Conservation (phyloP, 2,329 filamentous ascomycete genomes). For the Leptographium wingfieldii region DNA sequence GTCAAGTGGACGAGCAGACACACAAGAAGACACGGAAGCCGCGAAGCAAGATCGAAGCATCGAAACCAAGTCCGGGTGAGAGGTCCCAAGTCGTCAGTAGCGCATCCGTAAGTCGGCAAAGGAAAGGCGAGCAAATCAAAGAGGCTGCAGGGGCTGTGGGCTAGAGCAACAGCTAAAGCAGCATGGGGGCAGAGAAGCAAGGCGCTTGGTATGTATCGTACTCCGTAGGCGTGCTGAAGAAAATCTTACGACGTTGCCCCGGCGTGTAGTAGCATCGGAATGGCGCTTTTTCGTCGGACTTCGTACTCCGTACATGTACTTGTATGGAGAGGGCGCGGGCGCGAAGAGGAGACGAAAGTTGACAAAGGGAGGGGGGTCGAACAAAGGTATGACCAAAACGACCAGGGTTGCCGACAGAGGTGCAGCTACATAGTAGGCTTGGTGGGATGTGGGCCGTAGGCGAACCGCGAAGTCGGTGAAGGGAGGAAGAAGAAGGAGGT, state of each 20-base stretch:
- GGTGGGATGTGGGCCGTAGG: background rate
- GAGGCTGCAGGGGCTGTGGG: background rate
- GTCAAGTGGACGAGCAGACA: slow-evolving; percentile 10
- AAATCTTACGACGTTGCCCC: background rate
- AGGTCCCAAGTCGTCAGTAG: background rate
- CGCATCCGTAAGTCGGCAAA: background rate
- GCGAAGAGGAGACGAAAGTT: background rate
- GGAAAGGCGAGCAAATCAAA: background rate
- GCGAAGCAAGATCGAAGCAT: slow-evolving; percentile 16
- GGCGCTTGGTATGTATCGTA: background rate
- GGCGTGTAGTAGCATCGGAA: background rate
- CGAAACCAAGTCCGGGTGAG: background rate
- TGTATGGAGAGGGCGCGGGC: background rate
- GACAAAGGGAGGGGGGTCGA: background rate
- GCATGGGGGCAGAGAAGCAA: background rate
- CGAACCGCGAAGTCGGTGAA: slow-evolving; percentile 2
- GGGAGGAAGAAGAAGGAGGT: background rate
- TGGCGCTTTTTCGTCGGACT: background rate
- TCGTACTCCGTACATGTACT: background rate
- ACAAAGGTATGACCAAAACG: background rate
- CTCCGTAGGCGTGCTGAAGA: background rate
- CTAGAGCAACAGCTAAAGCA: background rate
- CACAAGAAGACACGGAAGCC: slow-evolving; percentile 8
- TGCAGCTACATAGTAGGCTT: background rate
- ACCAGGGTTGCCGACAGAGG: background rate